A percentile compares a stretch with the other conserved stretches of the same genome.
phyloP scores from a whole-genome alignment of 148 eudicot genomes.

The Persicaria tinctoria region DNA sequence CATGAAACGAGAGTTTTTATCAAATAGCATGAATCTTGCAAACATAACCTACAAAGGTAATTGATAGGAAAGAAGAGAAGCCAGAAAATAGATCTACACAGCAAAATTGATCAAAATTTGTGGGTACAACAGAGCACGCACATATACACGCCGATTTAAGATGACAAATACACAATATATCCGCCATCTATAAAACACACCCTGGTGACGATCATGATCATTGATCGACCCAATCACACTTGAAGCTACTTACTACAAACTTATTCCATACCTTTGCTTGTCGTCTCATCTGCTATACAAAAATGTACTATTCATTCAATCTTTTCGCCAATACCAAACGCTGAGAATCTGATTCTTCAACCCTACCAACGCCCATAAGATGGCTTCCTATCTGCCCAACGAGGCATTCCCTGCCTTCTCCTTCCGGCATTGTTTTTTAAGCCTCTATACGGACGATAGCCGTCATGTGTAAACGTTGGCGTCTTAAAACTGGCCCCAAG shows the following conservation, averaged over 20 bases:
- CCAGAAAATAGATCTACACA: background rate
- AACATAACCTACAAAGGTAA: too few species aligned
- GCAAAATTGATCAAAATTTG: conserved; percentile 1
- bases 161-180: background rate
- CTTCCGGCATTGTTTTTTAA: background rate
- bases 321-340: background rate
- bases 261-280: background rate
- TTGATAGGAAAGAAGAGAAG: too few species aligned
- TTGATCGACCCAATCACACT: background rate
- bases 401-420: background rate
- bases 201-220: background rate
- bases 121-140: background rate
- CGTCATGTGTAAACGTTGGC: background rate
- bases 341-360: background rate
- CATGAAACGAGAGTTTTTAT: too few species aligned
- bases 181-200: background rate
- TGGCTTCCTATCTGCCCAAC: conserved; percentile 5
- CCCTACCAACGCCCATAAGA: conserved; percentile 12
- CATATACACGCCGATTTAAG: background rate
- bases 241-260: background rate
- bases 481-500: background rate
- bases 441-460: background rate
- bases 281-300: conserved; percentile 3
- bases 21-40: too few species aligned
- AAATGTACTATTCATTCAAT: background rate